Conservation (phyloP, 352 stramenopile species). For the Plasmopara halstedii region DNA sequence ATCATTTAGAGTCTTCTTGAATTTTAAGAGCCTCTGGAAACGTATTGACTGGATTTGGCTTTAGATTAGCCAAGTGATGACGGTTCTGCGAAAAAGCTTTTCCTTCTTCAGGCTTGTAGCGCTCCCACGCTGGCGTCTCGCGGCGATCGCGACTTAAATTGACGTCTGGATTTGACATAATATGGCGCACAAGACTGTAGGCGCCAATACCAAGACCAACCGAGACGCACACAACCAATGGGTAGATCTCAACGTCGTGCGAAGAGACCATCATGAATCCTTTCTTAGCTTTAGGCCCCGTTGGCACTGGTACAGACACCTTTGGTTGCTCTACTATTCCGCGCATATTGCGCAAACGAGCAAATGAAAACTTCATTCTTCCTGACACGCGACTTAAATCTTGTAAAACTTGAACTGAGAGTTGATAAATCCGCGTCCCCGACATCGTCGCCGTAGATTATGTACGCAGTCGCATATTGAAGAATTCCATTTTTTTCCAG, state of each 20-base stretch:
- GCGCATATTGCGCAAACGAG: conserved; percentile 9
- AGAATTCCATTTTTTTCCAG: not conserved
- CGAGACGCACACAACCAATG: conserved; percentile 23
- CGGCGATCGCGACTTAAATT: conserved; percentile 20
- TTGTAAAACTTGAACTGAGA: conserved; percentile 3
- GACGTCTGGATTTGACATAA: conserved; percentile 26
- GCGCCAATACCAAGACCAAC: conserved; percentile 10
- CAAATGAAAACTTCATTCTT: conserved; percentile 10
- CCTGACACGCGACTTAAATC: not conserved
- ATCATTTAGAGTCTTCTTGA: conserved; percentile 10
- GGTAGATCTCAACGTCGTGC: conserved; percentile 25
- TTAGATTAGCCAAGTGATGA: conserved; percentile 23
- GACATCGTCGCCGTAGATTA: not conserved
- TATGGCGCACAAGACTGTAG: conserved; percentile 15
- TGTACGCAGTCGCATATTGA: not conserved
- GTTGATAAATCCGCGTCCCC: not conserved
- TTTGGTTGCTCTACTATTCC: conserved; percentile 13
- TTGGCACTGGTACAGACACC: conserved; percentile 15
- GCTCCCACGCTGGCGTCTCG: conserved; percentile 23
- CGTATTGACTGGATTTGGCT: conserved; percentile 25
- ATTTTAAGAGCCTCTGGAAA: conserved; percentile 12
- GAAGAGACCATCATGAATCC: conserved; percentile 22
- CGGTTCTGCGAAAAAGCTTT: conserved; percentile 18
- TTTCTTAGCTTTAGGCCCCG: conserved; percentile 9
- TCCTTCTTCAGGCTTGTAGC: conserved; percentile 22